These are phyloP conservation scores for Tetrapisispora pingtungensis DNA, from an alignment of 805 yeast genomes.

Conservation along the genomic window DNA sequence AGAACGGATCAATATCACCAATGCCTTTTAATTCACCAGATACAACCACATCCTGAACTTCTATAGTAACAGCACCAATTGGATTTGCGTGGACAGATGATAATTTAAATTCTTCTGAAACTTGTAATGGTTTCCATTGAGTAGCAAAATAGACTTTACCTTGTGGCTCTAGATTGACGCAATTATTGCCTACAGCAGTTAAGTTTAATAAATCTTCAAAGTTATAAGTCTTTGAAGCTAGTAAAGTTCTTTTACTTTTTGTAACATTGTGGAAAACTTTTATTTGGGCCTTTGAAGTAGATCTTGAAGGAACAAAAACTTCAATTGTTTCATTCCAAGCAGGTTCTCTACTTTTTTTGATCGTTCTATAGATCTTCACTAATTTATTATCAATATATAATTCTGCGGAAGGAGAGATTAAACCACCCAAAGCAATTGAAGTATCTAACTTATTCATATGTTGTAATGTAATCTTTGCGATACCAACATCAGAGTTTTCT, in stretches of 20 bases:
- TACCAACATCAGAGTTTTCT: constrained; percentile 59
- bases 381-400: constrained; percentile 47
- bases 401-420: constrained; percentile 56
- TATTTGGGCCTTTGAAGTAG: constrained; percentile 44
- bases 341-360: constrained; percentile 64
- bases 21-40: constrained; percentile 47
- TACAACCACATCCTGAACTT: constrained; percentile 43
- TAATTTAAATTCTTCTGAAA: constrained; percentile 40
- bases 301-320: constrained; percentile 50
- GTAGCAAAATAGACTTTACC: constrained; percentile 49
- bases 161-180: constrained; percentile 41
- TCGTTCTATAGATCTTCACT: constrained; percentile 47
- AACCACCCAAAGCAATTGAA: constrained; percentile 37
- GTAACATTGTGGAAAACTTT: constrained; percentile 48
- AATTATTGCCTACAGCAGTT: constrained; percentile 38
- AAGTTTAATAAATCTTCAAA: constrained; percentile 40
- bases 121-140: constrained; percentile 60
- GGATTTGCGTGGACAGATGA: constrained; percentile 38
- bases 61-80: constrained; percentile 56
- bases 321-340: constrained; percentile 59
- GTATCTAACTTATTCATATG: constrained; percentile 50
- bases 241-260: constrained; percentile 33
- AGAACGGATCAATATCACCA: constrained; percentile 71
- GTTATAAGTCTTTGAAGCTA: constrained; percentile 41
- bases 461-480: constrained; percentile 52